Conservation (phyloP, 176 grass and related monocot species). For the Thinopyrum elongatum region DNA sequence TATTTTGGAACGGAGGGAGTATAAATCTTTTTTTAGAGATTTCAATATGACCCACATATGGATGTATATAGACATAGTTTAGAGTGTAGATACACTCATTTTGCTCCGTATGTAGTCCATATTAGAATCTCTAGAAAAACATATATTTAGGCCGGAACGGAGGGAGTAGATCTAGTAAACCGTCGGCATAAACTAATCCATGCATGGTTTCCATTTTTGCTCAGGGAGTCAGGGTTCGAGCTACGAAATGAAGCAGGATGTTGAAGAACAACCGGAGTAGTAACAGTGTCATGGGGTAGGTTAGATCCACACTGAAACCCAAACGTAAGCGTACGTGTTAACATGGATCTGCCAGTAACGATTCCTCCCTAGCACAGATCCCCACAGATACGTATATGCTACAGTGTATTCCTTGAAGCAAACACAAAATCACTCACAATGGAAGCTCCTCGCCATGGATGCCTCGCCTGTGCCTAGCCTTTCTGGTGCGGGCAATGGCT, state of each 20-base stretch:
- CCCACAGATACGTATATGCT: neutral
- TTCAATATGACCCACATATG: no score
- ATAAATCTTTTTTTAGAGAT: no score
- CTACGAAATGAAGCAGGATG: neutral
- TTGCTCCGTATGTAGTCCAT: no score
- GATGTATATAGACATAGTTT: no score
- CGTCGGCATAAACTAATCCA: no score
- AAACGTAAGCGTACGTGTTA: neutral
- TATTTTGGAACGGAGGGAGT: no score
- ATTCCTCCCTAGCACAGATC: neutral
- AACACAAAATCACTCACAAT: constrained; percentile 15
- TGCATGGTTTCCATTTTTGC: neutral
- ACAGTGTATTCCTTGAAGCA: neutral
- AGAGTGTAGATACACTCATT: no score
- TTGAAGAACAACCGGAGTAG: neutral
- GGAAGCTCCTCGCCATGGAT: constrained; percentile 7
- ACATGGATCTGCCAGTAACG: constrained; percentile 9
- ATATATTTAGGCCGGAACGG: no score
- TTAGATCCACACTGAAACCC: neutral
- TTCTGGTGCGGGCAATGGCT: constrained; percentile 4
- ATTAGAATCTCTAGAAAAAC: no score
- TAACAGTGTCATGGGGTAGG: neutral
- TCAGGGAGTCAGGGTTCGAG: no score
- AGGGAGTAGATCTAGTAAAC: no score
- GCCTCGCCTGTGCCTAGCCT: constrained; percentile 15